Conservation (phyloP, 2,329 filamentous ascomycete genomes). For the Fusarium acutatum region DNA sequence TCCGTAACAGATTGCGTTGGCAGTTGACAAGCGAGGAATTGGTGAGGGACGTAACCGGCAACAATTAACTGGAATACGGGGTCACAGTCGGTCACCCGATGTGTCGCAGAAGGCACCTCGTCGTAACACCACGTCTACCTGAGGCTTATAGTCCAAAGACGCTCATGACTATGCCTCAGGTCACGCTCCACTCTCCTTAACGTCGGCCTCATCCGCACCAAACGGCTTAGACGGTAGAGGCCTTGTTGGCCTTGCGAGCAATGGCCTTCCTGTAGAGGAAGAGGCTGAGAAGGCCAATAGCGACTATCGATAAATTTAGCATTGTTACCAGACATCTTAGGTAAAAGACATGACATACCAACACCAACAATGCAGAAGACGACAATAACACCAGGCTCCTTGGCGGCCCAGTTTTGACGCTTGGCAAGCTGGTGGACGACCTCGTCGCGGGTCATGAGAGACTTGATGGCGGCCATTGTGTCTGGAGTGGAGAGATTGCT, state of each 20-base stretch:
- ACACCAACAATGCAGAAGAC: slow-evolving; percentile 55
- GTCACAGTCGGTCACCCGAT: slow-evolving; percentile 44
- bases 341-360: slow-evolving; percentile 43
- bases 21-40: slow-evolving; percentile 31
- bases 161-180: slow-evolving; percentile 33
- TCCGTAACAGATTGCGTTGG: slow-evolving; percentile 6
- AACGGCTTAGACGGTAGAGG: slow-evolving; percentile 36
- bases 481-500: slow-evolving; percentile 42
- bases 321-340: neutral
- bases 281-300: slow-evolving; percentile 43
- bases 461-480: slow-evolving; percentile 55
- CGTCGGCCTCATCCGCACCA: slow-evolving; percentile 11
- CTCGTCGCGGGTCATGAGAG: slow-evolving; percentile 50
- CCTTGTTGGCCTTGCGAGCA: slow-evolving; percentile 48
- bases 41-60: slow-evolving; percentile 38
- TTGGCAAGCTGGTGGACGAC: slow-evolving; percentile 51
- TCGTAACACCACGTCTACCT: slow-evolving; percentile 39
- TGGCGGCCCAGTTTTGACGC: slow-evolving; percentile 52
- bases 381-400: slow-evolving; percentile 52
- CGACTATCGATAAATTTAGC: slow-evolving; percentile 43
- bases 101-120: slow-evolving; percentile 41
- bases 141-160: slow-evolving; percentile 23
- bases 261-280: slow-evolving; percentile 45
- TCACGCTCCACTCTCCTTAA: slow-evolving; percentile 35
- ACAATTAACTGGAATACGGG: slow-evolving; percentile 38